These are phyloP conservation scores for Candida maesae DNA, from an alignment of 805 yeast genomes.

Conservation along the genomic window DNA sequence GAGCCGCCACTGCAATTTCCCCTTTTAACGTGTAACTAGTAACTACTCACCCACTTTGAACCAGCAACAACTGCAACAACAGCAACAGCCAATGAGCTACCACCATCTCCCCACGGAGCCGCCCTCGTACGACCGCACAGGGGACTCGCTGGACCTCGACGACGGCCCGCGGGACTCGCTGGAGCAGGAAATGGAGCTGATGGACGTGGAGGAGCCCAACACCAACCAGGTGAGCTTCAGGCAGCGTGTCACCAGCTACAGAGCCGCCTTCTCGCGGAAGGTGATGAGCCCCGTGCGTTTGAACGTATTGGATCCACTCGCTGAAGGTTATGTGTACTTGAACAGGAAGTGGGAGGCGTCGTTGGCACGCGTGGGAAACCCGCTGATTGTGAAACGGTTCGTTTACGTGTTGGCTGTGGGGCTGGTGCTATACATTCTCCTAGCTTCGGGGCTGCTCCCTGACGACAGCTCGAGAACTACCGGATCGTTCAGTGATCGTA, in stretches of 20 bases:
- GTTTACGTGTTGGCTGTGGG: conserved; percentile 67
- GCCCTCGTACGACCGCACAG: conserved; percentile 25
- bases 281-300: conserved; percentile 10
- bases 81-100: conserved; percentile 1
- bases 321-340: conserved; percentile 31
- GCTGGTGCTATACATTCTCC: conserved; percentile 50
- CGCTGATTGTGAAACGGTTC: conserved; percentile 74
- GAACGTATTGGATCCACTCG: conserved; percentile 45
- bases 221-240: conserved; percentile 1
- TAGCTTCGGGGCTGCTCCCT: conserved; percentile 54
- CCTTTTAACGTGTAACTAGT: too few relatives aligned
- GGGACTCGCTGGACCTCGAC: conserved; percentile 2
- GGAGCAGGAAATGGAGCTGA: conserved; percentile 35
- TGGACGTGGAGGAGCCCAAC: conserved; percentile 28
- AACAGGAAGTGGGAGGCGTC: conserved; percentile 49
- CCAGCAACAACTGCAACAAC: too few relatives aligned
- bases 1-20: too few relatives aligned
- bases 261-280: conserved; percentile 5
- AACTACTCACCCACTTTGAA: too few relatives aligned
- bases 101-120: conserved; percentile 30
- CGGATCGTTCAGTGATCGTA: conserved; percentile 64
- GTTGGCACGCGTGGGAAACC: conserved; percentile 74
- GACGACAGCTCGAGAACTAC: conserved; percentile 34
- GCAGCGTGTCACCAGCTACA: conserved; percentile 22
- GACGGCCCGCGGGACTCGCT: conserved; percentile 8